Conservation (phyloP, 352 stramenopile species). For the Halophytophthora batemanensis region DNA sequence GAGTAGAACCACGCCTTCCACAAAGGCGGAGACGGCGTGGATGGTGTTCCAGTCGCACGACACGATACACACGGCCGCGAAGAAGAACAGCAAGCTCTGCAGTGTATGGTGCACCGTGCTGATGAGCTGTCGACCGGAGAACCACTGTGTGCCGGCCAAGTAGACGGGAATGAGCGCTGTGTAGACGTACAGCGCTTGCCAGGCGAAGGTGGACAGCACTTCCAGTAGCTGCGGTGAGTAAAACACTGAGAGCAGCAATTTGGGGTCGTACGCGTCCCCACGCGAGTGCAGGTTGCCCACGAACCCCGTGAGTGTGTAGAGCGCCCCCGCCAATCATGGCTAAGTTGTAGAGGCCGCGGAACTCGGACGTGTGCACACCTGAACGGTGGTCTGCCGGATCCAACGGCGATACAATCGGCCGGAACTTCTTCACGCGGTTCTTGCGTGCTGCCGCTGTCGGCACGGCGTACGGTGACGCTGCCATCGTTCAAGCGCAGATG, state of each 20-base stretch:
- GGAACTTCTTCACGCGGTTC: constrained; percentile 57
- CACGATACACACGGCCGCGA: constrained; percentile 63
- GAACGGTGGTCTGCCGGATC: constrained; percentile 65
- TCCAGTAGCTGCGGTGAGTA: constrained; percentile 71
- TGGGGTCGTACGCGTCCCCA: constrained; percentile 48
- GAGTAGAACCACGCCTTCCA: constrained; percentile 71
- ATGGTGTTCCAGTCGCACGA: constrained; percentile 74
- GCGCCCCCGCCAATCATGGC: constrained; percentile 52
- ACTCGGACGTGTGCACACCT: constrained; percentile 73
- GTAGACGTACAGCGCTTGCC: constrained; percentile 68
- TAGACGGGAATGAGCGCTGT: constrained; percentile 69
- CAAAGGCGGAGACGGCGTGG: constrained; percentile 68
- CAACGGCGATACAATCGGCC: constrained; percentile 54
- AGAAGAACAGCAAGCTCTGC: constrained; percentile 71
- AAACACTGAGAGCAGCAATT: constrained; percentile 65
- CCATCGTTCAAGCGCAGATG: not conserved
- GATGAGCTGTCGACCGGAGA: constrained; percentile 42
- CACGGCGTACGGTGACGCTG: constrained; percentile 13
- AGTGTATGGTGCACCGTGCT: constrained; percentile 72
- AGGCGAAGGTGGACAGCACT: constrained; percentile 63
- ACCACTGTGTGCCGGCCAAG: constrained; percentile 42
- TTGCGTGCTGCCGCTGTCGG: constrained; percentile 15
- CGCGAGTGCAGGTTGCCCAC: constrained; percentile 50
- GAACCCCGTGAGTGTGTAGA: constrained; percentile 65
- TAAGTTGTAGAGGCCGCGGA: constrained; percentile 76